phyloP scores from a whole-genome alignment of 2,329 filamentous ascomycete species.

The Davidsoniella neocaledoniae region DNA sequence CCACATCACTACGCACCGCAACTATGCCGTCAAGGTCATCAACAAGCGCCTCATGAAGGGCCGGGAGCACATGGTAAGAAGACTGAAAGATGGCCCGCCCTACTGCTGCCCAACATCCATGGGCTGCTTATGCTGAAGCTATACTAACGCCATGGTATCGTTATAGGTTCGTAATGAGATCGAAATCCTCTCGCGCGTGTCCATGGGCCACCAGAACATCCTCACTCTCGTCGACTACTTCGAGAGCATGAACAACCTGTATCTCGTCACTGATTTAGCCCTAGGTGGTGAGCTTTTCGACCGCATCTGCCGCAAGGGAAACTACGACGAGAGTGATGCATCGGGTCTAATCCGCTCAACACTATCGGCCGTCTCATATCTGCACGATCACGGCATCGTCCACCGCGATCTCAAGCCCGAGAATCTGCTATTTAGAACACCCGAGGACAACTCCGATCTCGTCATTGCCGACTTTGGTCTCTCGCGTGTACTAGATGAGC shows the following conservation, averaged over 20 bases:
- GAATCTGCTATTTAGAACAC: conserved; percentile 89
- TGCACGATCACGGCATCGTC: conserved; percentile 96
- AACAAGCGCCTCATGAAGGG: conserved; percentile 98
- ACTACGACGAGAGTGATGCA: conserved; percentile 94
- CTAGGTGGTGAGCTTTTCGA: conserved; percentile 95
- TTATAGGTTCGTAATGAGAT: conserved; percentile 87
- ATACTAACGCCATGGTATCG: background rate
- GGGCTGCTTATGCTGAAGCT: background rate
- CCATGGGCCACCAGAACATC: conserved; percentile 97
- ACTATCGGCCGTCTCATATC: conserved; percentile 90
- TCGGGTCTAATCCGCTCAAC: conserved; percentile 90
- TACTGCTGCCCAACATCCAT: background rate
- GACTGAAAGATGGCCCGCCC: background rate
- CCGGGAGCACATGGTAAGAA: conserved; percentile 82
- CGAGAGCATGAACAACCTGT: conserved; percentile 98
- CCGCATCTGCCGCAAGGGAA: conserved; percentile 94
- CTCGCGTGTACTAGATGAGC: conserved; percentile 95
- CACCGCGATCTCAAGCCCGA: conserved; percentile 96
- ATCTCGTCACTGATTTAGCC: conserved; percentile 91
- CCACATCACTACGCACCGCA: conserved; percentile 91
- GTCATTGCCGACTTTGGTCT: conserved; percentile 95
- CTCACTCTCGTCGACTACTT: conserved; percentile 97
- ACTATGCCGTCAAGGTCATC: conserved; percentile 98
- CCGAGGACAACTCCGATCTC: conserved; percentile 92
- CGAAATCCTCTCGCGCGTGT: conserved; percentile 91